A percentile compares a stretch with the other conserved stretches of the same genome.
Evolutionary conservation across 75 land plant species (phyloP).

Genomic region (Pinus taeda): DNA sequence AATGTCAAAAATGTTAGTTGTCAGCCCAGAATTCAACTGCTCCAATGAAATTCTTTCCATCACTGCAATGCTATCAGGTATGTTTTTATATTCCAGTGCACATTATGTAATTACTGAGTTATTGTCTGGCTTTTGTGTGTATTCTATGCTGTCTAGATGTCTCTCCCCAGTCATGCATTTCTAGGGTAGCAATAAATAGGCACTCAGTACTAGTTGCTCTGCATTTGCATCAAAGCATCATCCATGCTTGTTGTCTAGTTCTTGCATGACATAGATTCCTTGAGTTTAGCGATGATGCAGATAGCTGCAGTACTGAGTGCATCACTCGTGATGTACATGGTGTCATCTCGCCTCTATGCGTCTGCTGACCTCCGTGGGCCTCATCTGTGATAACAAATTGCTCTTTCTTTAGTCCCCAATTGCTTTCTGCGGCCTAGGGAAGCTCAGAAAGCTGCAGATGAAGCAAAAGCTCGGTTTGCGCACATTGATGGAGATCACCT

Average conservation of each 20-base stretch:
- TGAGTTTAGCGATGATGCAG: slow-evolving; percentile 65
- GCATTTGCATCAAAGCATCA: neutral
- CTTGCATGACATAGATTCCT: slow-evolving; percentile 29
- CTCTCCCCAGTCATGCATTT: neutral
- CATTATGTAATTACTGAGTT: neutral
- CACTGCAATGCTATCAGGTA: slow-evolving; percentile 98
- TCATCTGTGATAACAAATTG: slow-evolving; percentile 90
- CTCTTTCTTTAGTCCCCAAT: slow-evolving; percentile 92
- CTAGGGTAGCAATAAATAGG: neutral
- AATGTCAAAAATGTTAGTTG: slow-evolving; percentile 95
- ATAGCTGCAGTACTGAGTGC: slow-evolving; percentile 70
- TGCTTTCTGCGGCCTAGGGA: slow-evolving; percentile 99
- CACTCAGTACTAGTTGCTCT: neutral
- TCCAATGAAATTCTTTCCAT: slow-evolving; percentile 95
- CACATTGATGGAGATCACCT: slow-evolving; percentile 98
- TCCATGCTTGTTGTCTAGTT: slow-evolving; percentile 4
- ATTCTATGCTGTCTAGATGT: slow-evolving; percentile 1
- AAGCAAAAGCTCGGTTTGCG: slow-evolving; percentile 95
- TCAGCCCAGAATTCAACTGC: slow-evolving; percentile 92
- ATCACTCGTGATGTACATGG: slow-evolving; percentile 63
- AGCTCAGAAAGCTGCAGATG: slow-evolving; percentile 99
- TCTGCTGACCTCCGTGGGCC: slow-evolving; percentile 99
- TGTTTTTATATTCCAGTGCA: neutral
- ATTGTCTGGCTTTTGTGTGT: neutral
- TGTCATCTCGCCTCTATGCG: slow-evolving; percentile 85